Percentiles rank a stretch among this genome's conserved stretches.
phyloP scores from a whole-genome alignment of 352 stramenopile species.

The Pythium brachiatum region DNA sequence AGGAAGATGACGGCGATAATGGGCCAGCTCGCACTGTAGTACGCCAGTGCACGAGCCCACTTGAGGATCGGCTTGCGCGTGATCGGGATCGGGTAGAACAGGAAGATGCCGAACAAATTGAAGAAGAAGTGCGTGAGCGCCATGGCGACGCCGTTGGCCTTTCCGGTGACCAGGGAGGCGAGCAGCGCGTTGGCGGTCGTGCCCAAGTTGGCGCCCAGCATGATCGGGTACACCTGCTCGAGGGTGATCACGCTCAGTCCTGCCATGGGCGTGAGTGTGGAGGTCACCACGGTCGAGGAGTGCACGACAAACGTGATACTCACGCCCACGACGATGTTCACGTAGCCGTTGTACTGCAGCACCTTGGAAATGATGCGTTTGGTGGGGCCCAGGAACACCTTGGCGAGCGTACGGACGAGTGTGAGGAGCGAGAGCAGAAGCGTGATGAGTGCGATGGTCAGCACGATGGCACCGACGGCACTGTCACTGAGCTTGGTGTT shows the following conservation, averaged over 20 bases:
- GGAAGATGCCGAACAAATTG: slow-evolving; percentile 88
- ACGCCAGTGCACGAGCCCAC: slow-evolving; percentile 65
- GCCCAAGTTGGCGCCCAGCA: slow-evolving; percentile 91
- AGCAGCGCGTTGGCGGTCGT: slow-evolving; percentile 89
- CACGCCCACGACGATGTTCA: slow-evolving; percentile 85
- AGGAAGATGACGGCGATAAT: slow-evolving; percentile 54
- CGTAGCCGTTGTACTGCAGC: slow-evolving; percentile 88
- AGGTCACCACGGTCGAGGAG: slow-evolving; percentile 90
- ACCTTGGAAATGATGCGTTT: slow-evolving; percentile 83
- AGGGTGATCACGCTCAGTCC: slow-evolving; percentile 85
- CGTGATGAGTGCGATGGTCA: slow-evolving; percentile 43
- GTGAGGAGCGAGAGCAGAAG: slow-evolving; percentile 46
- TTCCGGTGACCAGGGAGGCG: slow-evolving; percentile 81
- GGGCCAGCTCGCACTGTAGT: slow-evolving; percentile 59
- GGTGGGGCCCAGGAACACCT: slow-evolving; percentile 78
- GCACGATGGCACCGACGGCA: slow-evolving; percentile 43
- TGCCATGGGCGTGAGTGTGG: slow-evolving; percentile 86
- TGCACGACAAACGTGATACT: slow-evolving; percentile 88
- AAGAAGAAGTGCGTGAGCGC: slow-evolving; percentile 92
- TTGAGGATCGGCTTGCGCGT: slow-evolving; percentile 77
- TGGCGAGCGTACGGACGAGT: slow-evolving; percentile 53
- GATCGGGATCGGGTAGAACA: slow-evolving; percentile 91
- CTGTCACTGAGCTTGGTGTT: slow-evolving; percentile 34
- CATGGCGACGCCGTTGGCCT: slow-evolving; percentile 76
- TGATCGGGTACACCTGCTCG: slow-evolving; percentile 88